Base-by-base conservation (phyloP, 1,139 yeast species). In the Suhomyces panamericanus region DNA sequence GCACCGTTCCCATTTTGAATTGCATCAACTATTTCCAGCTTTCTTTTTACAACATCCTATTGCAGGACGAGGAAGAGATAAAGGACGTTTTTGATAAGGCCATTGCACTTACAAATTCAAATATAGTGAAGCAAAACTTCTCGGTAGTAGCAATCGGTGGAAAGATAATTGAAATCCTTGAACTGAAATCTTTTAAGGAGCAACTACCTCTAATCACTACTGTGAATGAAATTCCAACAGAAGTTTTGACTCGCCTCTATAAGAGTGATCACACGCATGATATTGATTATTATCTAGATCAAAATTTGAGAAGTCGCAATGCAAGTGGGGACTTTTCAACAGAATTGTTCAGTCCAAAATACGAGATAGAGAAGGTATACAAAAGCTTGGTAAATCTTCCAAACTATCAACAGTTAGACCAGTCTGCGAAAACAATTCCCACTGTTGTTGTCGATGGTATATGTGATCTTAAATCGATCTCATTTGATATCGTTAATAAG, bases 1-100 rank as follows among this genome's bases (percentile, higher is more conserved):
- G 55, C 14, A 50, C 55, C 5, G 54, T 63, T 4, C 69, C 70
- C 1, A 50, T 63, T n/a, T 51, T 66, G 9, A 67, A 65, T 41
- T 59, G 68, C 29, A 41, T 57, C 11, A 62, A 64, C 42, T 46
- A 51, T 40, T 59, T 57, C 42, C 60, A 57, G 34, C 49, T 55
- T 44, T 49, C 55, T 15, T 49, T 53, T 17, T 54, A 51, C 41
- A 52, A 52, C 17, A 49, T 50, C 9, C 50, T 54, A 26, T 43
- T 54, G 38, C 49, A 46, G 8, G 47, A 54, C 20, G 42, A 49
- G 6, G 39, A 42, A 3, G 54, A 52, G 4, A 41, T 35, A 10
- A 30, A 32, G 6, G 15, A 2, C 7, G 15, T 15, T 3, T 35
- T 36, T 13, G 28, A 33, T 10, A 41, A 39, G 33, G 46, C 43